These are phyloP conservation scores for Neoboletus brunneissimus DNA, from an alignment of 768 basidiomycete genomes.

Conservation along the genomic window DNA sequence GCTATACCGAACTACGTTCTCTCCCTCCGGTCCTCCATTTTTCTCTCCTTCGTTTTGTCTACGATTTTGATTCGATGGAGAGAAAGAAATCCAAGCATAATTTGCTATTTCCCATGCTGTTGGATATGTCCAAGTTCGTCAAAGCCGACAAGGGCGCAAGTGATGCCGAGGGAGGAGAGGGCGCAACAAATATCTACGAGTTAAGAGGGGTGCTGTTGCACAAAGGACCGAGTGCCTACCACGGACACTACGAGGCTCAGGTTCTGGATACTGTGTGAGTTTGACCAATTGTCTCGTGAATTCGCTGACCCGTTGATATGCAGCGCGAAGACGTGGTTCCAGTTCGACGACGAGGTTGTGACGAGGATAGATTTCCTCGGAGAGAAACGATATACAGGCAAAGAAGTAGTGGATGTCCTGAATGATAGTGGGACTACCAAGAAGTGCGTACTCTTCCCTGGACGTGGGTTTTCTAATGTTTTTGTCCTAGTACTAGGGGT, in stretches of 20 bases:
- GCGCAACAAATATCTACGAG: constrained; percentile 57
- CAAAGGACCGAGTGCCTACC: constrained; percentile 89
- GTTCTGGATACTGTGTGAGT: constrained; percentile 70
- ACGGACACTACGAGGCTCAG: constrained; percentile 87
- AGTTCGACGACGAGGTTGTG: constrained; percentile 89
- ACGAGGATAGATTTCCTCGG: constrained; percentile 57
- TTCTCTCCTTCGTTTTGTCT: constrained; percentile 91
- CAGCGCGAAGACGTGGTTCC: constrained; percentile 77
- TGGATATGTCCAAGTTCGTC: constrained; percentile 74
- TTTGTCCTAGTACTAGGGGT: constrained; percentile 15
- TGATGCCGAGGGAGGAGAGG: constrained; percentile 14
- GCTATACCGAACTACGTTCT: constrained; percentile 64
- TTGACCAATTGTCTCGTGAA: neutral
- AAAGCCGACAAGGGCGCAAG: constrained; percentile 24
- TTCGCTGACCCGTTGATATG: constrained; percentile 2
- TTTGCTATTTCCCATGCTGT: constrained; percentile 68
- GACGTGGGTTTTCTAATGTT: neutral
- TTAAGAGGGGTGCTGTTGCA: constrained; percentile 84
- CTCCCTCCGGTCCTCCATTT: constrained; percentile 91
- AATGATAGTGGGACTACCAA: constrained; percentile 22
- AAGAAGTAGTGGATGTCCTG: constrained; percentile 31
- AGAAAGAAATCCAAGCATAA: constrained; percentile 85
- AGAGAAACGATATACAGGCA: constrained; percentile 37
- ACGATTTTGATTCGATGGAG: constrained; percentile 71
- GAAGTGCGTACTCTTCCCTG: constrained; percentile 25